Base-by-base conservation (phyloP, 1,284 basidiomycete genomes). In the Cystobasidium slooffiae region DNA sequence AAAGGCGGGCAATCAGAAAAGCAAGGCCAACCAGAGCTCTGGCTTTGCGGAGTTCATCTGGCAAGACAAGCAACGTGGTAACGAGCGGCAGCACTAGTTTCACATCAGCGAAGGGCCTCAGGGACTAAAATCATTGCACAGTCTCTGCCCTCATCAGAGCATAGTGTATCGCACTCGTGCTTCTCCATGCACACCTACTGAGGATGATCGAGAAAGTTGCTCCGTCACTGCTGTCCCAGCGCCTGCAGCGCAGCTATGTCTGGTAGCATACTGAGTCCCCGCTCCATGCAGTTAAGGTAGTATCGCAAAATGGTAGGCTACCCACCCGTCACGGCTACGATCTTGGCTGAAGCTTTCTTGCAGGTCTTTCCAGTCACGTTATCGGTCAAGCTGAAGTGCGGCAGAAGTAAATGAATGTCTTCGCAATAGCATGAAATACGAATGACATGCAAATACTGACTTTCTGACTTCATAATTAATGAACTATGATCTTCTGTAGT, bases 311-410 rank as follows among this genome's bases (percentile, higher is more conserved):
- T 18, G 56, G 6, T n/a, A 8, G 9, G 16, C 6, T 39, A 10
- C 55, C 39, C 24, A 37, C 1, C 1, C 52, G 52, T 14, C 46
- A n/a, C n/a, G 1, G 46, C 14, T 49, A 5, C 46, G 46, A 49
- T 6, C n/a, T 49, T 10, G 22, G 31, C 46, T 49, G 43, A 41
- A 6, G 41, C 44, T 43, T 43, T 12, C 24, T 55, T 20, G 53
- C 61, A 63, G 64, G 64, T 66, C 68, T 53, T 72, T 51, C 69
- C 69, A 52, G 61, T 64, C 41, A 72, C 69, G 18, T 9, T 72
- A 14, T 75, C 68, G 51, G 68, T 76, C 24, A 58, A 62, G 52
- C 62, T 68, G 68, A 76, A 76, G 59, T 73, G 74, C 65, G 69
- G 64, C 52, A 61, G 56, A 46, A 72, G 76, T 69, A 8, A 63